Conservation (phyloP, 2,329 filamentous ascomycete species). For the Stagonosporopsis rhizophila region DNA sequence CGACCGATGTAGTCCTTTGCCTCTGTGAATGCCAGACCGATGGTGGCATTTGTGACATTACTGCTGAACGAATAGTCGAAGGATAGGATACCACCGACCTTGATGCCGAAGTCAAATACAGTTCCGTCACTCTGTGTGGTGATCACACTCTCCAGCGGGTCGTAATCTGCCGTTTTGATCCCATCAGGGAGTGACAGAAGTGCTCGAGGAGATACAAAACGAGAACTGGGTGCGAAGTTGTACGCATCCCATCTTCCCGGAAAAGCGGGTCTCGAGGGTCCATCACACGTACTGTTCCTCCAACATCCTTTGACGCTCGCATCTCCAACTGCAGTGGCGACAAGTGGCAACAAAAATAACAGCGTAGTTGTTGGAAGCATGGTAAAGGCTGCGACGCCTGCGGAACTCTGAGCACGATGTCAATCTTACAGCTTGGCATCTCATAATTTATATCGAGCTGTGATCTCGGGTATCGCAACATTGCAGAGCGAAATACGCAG, state of each 20-base stretch:
- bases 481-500: not conserved
- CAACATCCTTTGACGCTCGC: not conserved
- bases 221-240: conserved; percentile 6
- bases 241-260: conserved; percentile 1
- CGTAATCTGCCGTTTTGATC: not conserved
- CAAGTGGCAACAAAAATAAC: not conserved
- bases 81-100: conserved; percentile 64
- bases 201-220: not conserved
- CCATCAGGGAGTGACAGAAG: conserved; percentile 2
- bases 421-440: not conserved
- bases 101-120: conserved; percentile 66
- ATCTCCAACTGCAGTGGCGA: not conserved
- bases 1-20: conserved; percentile 54
- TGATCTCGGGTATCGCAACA: conserved; percentile 6
- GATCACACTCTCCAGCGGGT: not conserved
- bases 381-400: not conserved
- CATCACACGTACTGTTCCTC: conserved; percentile 10
- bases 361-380: not conserved
- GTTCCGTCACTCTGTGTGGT: not conserved
- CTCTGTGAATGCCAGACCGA: conserved; percentile 54
- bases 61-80: conserved; percentile 55
- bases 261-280: not conserved
- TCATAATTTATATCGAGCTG: not conserved
- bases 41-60: conserved; percentile 42
- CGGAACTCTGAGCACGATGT: not conserved